Evolutionary conservation across 2,329 filamentous ascomycete species (phyloP).

Genomic region (Alternaria brassicae): DNA sequence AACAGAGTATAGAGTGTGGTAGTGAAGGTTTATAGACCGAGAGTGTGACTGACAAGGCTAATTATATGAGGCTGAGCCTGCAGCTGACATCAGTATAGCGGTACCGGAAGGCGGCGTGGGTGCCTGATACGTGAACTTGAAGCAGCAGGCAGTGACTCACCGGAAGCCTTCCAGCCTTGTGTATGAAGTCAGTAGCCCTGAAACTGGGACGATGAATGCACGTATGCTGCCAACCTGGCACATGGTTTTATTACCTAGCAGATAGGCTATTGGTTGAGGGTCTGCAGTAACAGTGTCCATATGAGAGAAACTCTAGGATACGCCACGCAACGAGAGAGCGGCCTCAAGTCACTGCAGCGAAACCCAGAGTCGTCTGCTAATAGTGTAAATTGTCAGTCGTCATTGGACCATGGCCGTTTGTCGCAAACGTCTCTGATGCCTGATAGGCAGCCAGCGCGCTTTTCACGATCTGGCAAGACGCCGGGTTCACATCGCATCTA

Average conservation of each 20-base stretch:
- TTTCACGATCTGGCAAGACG: background rate
- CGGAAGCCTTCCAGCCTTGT: background rate
- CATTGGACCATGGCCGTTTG: background rate
- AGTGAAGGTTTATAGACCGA: background rate
- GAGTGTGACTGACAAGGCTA: background rate
- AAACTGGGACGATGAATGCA: background rate
- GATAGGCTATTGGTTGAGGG: background rate
- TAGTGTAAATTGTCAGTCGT: background rate
- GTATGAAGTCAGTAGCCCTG: background rate
- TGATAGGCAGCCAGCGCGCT: background rate
- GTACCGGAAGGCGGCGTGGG: background rate
- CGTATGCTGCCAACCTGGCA: background rate
- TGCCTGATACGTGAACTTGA: conserved; percentile 7
- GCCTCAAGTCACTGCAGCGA: background rate
- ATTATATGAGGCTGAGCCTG: conserved; percentile 4
- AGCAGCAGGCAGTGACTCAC: background rate
- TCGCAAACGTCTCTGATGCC: background rate
- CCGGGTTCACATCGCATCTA: background rate
- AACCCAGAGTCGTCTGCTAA: background rate
- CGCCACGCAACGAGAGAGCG: background rate
- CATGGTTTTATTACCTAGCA: background rate
- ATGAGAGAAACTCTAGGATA: background rate
- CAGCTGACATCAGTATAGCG: conserved; percentile 3
- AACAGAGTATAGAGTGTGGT: background rate
- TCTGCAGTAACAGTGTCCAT: background rate